Percentiles rank a stretch among this genome's conserved stretches.
Conservation (phyloP, 768 basidiomycete species). For the Lactarius vividus region DNA sequence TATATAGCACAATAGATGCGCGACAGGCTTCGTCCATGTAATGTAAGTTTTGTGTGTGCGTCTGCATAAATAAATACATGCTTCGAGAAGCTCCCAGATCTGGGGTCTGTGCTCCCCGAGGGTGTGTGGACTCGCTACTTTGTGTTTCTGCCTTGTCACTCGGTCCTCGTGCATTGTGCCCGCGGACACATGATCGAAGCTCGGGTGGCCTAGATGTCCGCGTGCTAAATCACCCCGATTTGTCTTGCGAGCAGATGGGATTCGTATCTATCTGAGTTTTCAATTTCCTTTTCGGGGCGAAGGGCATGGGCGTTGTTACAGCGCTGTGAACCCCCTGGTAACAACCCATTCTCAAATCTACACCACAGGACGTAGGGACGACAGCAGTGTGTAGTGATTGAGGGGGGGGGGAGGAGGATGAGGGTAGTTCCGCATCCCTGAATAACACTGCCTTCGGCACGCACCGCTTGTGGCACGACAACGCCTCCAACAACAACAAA, state of each 20-base stretch:
- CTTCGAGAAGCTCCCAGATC: not conserved
- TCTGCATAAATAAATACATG: not conserved
- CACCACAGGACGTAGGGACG: not conserved
- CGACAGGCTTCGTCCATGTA: slow-evolving; percentile 12
- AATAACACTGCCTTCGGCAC: not conserved
- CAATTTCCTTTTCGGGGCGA: slow-evolving; percentile 2
- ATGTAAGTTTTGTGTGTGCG: not conserved
- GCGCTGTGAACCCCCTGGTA: slow-evolving; percentile 3
- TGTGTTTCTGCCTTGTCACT: not conserved
- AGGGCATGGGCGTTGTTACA: not conserved
- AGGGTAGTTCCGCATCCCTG: not conserved
- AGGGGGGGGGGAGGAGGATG: not conserved
- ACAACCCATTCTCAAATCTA: not conserved
- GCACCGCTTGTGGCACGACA: not conserved
- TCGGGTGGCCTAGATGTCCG: not conserved
- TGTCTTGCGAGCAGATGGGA: slow-evolving; percentile 1
- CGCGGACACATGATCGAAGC: slow-evolving; percentile 18
- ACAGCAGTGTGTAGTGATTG: slow-evolving; percentile 1
- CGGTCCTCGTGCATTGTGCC: not conserved
- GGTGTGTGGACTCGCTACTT: not conserved
- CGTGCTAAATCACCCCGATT: not conserved
- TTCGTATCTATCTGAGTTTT: slow-evolving; percentile 17
- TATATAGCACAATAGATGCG: slow-evolving; percentile 24
- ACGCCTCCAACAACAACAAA: not conserved
- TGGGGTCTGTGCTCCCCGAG: not conserved